phyloP scores from a whole-genome alignment of 2,329 filamentous ascomycete species.

The Graphiopsis chlorocephala region DNA sequence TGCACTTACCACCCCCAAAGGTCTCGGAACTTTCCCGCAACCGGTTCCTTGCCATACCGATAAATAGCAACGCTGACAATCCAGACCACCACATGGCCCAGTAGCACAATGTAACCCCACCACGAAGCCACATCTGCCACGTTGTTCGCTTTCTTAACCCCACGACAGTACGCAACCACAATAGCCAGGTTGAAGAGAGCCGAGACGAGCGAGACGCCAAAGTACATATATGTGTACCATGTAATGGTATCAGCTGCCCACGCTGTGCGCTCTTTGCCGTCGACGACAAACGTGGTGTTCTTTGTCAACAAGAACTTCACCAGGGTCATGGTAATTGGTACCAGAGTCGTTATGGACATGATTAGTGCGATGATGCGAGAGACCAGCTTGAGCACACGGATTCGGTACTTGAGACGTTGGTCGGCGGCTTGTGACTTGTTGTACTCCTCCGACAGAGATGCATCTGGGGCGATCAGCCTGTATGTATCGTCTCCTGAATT shows the following conservation, averaged over 20 bases:
- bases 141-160: constrained; percentile 36
- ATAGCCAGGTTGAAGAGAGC: constrained; percentile 36
- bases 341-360: constrained; percentile 36
- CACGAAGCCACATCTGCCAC: constrained; percentile 28
- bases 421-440: constrained; percentile 4
- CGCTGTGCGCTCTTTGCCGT: constrained; percentile 34
- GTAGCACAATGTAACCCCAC: constrained; percentile 33
- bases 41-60: constrained; percentile 35
- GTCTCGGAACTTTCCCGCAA: constrained; percentile 36
- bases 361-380: constrained; percentile 36
- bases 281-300: constrained; percentile 26
- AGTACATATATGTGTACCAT: constrained; percentile 44
- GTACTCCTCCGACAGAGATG: background rate
- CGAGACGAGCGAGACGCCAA: constrained; percentile 32
- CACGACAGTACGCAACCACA: constrained; percentile 34
- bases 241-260: constrained; percentile 38
- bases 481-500: constrained; percentile 1
- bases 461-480: constrained; percentile 3
- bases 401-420: constrained; percentile 36
- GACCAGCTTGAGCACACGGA: constrained; percentile 38
- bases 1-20: constrained; percentile 42
- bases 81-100: constrained; percentile 39
- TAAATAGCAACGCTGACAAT: constrained; percentile 36
- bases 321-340: constrained; percentile 38
- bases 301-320: constrained; percentile 39